Evolutionary conservation across 805 yeast species (phyloP), one percentile per base, ranked within the genome.

Genomic region (Scheffersomyces lignosus): DNA sequence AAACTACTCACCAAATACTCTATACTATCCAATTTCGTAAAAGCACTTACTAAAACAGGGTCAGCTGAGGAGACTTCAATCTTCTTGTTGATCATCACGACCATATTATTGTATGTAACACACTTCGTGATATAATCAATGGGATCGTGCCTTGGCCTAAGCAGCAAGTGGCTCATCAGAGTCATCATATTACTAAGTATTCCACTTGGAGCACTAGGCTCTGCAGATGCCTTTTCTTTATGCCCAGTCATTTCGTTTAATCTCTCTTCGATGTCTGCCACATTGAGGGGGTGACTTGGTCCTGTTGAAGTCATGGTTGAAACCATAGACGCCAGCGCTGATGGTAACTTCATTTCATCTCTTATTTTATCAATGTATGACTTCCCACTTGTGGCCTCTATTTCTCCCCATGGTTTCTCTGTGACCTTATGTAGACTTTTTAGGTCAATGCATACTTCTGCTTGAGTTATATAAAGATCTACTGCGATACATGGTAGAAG

Each of bases 11-110:
- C 58, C 33, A 71, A 58, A 40, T 72, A 71, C 52, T 83, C 87
- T 27, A 83, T 58, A 30, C 81, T 75, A 37, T 74, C 83, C 42
- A 84, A 62, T 49, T 83, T 83, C 4, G 84, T 74, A 44, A 78
- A 72, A 1, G 81, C 73, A 33, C 83, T 76, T 26, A 83, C 65
- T 36, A 84, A 55, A 6, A 77, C 70, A 2, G 90, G 90, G 49
- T 84, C 91, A 16, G 84, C 80, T 3, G 83, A 74, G 18, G 78
- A 71, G 3, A 81, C 79, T 40, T 78, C 79, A 15, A 80, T 61
- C 38, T 77, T 79, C 41, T 76, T 81, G 42, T 65, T 61, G 17
- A 82, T 79, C 51, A 78, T 77, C 17, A 82, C 89, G 29, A 82
- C 87, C 45, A 63, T 67, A 28, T 67, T 64, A 40, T 75, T 63